These are phyloP conservation scores for Fusarium heterosporum DNA, from an alignment of 2,329 filamentous ascomycete genomes.

Conservation along the genomic window DNA sequence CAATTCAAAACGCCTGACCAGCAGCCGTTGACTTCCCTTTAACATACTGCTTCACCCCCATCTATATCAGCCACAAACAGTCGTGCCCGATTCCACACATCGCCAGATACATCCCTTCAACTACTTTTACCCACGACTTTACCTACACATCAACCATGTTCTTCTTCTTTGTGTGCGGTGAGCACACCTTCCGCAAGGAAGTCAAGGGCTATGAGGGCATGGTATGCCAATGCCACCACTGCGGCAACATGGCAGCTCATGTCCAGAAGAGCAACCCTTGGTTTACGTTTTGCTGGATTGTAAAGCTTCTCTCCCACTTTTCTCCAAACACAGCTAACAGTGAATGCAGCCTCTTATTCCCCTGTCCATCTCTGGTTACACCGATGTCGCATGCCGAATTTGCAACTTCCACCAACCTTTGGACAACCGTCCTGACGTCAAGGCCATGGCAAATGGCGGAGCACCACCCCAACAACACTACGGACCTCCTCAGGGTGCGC, in stretches of 20 bases:
- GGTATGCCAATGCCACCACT: conserved; percentile 73
- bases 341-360: conserved; percentile 73
- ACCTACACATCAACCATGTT: conserved; percentile 58
- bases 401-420: conserved; percentile 81
- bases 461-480: conserved; percentile 50
- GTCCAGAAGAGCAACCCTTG: conserved; percentile 75
- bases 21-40: conserved; percentile 1
- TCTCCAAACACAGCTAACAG: conserved; percentile 30
- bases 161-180: conserved; percentile 71
- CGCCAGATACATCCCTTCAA: conserved; percentile 1
- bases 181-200: conserved; percentile 70
- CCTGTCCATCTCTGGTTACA: conserved; percentile 73
- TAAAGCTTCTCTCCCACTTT: conserved; percentile 51
- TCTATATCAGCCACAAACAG: neutral
- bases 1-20: neutral
- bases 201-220: conserved; percentile 71
- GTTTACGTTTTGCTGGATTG: conserved; percentile 84
- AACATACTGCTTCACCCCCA: conserved; percentile 10
- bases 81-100: neutral
- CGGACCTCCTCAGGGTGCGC: conserved; percentile 50
- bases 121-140: neutral
- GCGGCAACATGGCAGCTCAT: conserved; percentile 71
- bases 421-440: conserved; percentile 66
- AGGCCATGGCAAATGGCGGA: conserved; percentile 62
- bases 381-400: conserved; percentile 78